Percentiles rank a stretch among this genome's conserved stretches.
These are phyloP conservation scores for Centella asiatica DNA, from an alignment of 129 eudicot genomes.

Conservation along the genomic window DNA sequence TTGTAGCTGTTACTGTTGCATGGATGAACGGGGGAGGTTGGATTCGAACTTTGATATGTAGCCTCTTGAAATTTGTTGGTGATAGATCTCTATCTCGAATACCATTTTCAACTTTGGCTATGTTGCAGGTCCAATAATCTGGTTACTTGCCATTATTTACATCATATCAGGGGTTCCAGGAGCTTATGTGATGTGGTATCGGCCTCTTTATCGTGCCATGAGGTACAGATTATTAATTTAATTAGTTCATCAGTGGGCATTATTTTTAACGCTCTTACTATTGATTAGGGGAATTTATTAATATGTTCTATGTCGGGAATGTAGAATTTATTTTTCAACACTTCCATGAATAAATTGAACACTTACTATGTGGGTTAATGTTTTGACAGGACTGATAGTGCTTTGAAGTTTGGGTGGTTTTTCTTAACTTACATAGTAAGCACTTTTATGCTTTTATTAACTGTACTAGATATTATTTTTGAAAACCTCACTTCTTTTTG, in stretches of 20 bases:
- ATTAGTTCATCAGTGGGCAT: background rate
- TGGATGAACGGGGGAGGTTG: slow-evolving; percentile 85
- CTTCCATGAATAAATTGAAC: too few species aligned
- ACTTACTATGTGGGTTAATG: background rate
- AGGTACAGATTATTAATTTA: slow-evolving; percentile 34
- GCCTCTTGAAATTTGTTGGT: background rate
- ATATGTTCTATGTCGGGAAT: too few species aligned
- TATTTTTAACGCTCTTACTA: background rate
- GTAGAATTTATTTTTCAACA: too few species aligned
- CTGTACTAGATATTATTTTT: background rate
- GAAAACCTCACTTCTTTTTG: background rate
- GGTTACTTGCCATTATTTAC: slow-evolving; percentile 86
- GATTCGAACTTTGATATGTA: background rate
- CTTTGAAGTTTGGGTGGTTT: slow-evolving; percentile 81
- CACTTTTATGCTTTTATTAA: slow-evolving; percentile 1
- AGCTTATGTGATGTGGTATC: slow-evolving; percentile 86
- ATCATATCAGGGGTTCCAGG: slow-evolving; percentile 84
- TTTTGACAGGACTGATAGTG: slow-evolving; percentile 78
- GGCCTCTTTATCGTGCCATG: slow-evolving; percentile 87
- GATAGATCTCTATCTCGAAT: background rate
- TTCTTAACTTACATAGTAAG: slow-evolving; percentile 70
- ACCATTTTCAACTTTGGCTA: background rate
- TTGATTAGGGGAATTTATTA: too few species aligned
- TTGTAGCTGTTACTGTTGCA: slow-evolving; percentile 65
- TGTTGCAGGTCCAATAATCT: slow-evolving; percentile 58